Percentiles rank a stretch among this genome's conserved stretches.
Evolutionary conservation across 345 rosid genomes (phyloP).

Genomic region (Jatropha curcas): DNA sequence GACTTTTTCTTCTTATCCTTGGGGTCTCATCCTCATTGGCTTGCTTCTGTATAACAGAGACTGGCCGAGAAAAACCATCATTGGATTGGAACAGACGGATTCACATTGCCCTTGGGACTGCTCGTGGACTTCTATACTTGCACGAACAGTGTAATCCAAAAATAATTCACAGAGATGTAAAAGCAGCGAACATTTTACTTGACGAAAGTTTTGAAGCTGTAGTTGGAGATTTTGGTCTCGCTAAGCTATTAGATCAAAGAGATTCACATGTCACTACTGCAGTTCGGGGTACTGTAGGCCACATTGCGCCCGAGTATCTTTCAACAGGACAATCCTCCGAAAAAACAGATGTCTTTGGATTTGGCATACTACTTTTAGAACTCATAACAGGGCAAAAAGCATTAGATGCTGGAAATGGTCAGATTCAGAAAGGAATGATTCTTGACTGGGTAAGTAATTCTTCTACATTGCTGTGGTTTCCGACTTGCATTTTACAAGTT

Average conservation of each 20-base stretch:
- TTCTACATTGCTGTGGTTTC: neutral
- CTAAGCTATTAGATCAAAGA: constrained; percentile 75
- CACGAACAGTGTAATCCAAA: constrained; percentile 96
- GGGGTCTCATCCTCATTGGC: neutral
- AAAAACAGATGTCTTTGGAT: constrained; percentile 93
- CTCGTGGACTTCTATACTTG: constrained; percentile 90
- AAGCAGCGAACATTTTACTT: constrained; percentile 91
- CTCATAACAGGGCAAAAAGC: constrained; percentile 93
- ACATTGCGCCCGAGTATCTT: constrained; percentile 95
- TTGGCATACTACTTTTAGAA: constrained; percentile 89
- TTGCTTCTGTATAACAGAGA: constrained; percentile 37
- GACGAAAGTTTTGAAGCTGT: constrained; percentile 93
- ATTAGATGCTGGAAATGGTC: constrained; percentile 82
- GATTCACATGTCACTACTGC: constrained; percentile 96
- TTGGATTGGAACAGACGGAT: constrained; percentile 84
- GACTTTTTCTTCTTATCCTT: neutral
- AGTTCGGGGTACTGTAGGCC: constrained; percentile 93
- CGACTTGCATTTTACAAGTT: neutral
- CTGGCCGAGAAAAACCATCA: constrained; percentile 58
- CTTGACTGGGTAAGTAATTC: constrained; percentile 68
- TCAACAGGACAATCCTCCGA: constrained; percentile 97
- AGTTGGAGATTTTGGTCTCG: constrained; percentile 94
- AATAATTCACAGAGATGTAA: constrained; percentile 93
- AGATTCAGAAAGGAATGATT: constrained; percentile 84
- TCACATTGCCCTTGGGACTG: constrained; percentile 69